phyloP scores from a whole-genome alignment of 106 monocot genomes.

The Amphibolis antarctica region DNA sequence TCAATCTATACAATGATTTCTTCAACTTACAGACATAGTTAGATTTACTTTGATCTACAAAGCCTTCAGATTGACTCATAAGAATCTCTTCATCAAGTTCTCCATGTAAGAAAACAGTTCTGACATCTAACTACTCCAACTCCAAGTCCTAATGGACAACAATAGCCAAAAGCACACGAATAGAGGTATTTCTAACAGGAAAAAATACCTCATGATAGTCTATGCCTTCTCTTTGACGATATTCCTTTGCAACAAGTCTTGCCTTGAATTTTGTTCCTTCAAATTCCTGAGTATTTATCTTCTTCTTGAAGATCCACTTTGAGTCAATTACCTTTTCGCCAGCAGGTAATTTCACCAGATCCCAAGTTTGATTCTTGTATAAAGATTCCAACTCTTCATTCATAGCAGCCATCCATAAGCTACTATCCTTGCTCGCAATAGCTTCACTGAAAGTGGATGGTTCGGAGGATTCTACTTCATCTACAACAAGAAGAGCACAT shows the following conservation, averaged over 20 bases:
- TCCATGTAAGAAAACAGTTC: background rate
- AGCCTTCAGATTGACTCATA: background rate
- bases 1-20: background rate
- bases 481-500: background rate
- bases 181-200: background rate
- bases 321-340: background rate
- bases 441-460: background rate
- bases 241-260: background rate
- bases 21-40: background rate
- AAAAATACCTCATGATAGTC: slow-evolving; percentile 7
- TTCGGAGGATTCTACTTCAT: background rate
- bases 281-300: background rate
- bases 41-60: background rate
- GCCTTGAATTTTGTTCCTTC: background rate
- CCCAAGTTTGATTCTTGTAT: slow-evolving; percentile 1
- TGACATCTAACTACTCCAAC: background rate
- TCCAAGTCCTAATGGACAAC: background rate
- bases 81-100: background rate
- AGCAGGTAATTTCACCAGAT: background rate
- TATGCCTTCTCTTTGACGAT: background rate
- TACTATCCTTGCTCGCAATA: background rate
- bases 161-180: background rate
- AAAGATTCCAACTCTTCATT: slow-evolving; percentile 1
- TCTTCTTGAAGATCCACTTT: background rate
- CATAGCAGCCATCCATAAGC: background rate